Evolutionary conservation across 2,329 filamentous ascomycete species (phyloP), one percentile per base, ranked within the genome.

Genomic region (Fusarium globosum): DNA sequence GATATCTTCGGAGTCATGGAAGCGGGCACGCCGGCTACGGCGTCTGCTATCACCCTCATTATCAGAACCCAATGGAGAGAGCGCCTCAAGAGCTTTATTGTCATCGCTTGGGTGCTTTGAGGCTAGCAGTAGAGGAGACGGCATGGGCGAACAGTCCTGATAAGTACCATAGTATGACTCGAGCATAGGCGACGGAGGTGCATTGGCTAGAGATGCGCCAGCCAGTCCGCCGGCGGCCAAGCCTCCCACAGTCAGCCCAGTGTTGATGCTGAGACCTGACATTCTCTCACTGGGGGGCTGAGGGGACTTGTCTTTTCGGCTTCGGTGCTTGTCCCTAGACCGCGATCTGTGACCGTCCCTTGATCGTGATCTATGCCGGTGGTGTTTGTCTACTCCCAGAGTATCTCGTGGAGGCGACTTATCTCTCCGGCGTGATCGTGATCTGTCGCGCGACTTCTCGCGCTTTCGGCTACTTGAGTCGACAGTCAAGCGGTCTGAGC

Each of bases 91-190:
- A 35, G 83, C 72, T 18, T 78, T 77, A 45, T 88, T 80, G 28
- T 89, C 88, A 15, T 90, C 86, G 41, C 88, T 85, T 36, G 86
- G 82, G 53, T 74, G 62, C 23, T 85, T 79, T 2, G 85, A 83
- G 6, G 90, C 81, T 8, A 90, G 79, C 77, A 91, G 86, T 30
- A 95, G 85, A 2, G 95, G 94, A 1, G 95, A 95, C 0, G 95
- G 95, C 94, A 98, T 97, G 0, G 96, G 95, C 1, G 95, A 97
- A 77, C 97, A 93, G 65, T 94, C 94, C 82, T 98, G 96, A 78
- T 97, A 98, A 1, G 95, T 97, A 43, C 96, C 96, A 71, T 92
- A 93, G 82, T 98, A 98, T 2, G 96, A 92, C 83, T 98, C 96
- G 4, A 97, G 89, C 56, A 98, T 86, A 2, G 96, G 96, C 71